Evolutionary conservation across 805 yeast species (phyloP).

Genomic region (Candida parachauliodes): DNA sequence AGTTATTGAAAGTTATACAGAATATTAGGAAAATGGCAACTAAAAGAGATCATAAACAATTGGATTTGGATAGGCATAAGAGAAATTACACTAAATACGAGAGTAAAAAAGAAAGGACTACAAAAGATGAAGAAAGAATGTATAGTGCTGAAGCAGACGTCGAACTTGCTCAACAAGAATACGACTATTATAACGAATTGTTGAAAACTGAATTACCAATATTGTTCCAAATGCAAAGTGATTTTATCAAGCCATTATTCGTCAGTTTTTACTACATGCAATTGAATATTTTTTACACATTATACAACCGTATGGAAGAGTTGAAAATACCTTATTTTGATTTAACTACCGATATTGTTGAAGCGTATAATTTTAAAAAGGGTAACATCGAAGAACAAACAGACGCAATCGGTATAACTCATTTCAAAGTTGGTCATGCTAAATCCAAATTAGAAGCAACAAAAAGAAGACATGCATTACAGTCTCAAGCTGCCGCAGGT

Average conservation of each 20-base stretch:
- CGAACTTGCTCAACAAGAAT: constrained; percentile 90
- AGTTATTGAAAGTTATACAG: constrained; percentile 75
- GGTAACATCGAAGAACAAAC: constrained; percentile 89
- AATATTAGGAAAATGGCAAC: constrained; percentile 89
- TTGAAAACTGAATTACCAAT: constrained; percentile 86
- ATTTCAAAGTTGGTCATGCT: constrained; percentile 86
- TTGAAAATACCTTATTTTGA: constrained; percentile 97
- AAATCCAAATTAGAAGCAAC: constrained; percentile 81
- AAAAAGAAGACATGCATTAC: constrained; percentile 60
- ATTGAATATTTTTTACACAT: constrained; percentile 90
- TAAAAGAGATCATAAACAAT: constrained; percentile 91
- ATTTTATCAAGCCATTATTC: constrained; percentile 89
- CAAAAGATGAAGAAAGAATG: constrained; percentile 88
- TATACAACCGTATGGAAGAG: constrained; percentile 88
- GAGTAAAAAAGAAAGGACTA: constrained; percentile 75
- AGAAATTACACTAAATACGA: constrained; percentile 68
- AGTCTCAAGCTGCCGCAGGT: constrained; percentile 7
- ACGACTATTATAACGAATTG: constrained; percentile 93
- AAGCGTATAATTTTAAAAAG: constrained; percentile 73
- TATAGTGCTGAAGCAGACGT: constrained; percentile 87
- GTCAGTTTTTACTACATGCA: constrained; percentile 97
- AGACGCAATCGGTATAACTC: constrained; percentile 85
- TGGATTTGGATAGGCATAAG: constrained; percentile 86
- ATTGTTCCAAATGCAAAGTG: constrained; percentile 82
- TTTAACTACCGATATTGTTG: constrained; percentile 75